Conservation (phyloP, 2,329 filamentous ascomycete species). For the Arthrobotrys conoides region DNA sequence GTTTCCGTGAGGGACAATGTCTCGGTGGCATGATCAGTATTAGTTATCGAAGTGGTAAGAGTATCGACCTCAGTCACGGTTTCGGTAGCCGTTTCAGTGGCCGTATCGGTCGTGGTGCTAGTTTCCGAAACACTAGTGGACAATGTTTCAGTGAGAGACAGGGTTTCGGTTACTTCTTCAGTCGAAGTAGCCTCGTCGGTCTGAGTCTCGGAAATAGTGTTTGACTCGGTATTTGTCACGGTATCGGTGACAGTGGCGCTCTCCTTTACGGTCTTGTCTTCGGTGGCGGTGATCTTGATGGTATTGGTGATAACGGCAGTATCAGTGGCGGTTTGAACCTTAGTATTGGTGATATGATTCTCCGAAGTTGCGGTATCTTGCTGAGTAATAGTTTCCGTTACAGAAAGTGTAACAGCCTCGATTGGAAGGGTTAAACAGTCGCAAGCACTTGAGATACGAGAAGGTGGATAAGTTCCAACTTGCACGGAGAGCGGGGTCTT, state of each 20-base stretch:
- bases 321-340: not conserved
- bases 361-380: conserved; percentile 7
- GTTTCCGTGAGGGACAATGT: conserved; percentile 27
- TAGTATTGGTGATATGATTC: conserved; percentile 6
- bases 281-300: conserved; percentile 6
- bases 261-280: conserved; percentile 24
- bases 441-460: conserved; percentile 42
- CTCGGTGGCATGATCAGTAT: conserved; percentile 10
- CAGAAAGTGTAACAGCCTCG: conserved; percentile 10
- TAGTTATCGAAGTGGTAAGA: conserved; percentile 5
- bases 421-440: conserved; percentile 29
- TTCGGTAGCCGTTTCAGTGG: conserved; percentile 17
- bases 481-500: conserved; percentile 14
- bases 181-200: conserved; percentile 20
- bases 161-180: conserved; percentile 19
- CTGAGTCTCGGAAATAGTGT: conserved; percentile 11
- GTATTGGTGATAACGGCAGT: conserved; percentile 17
- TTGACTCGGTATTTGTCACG: conserved; percentile 3
- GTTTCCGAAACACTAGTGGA: conserved; percentile 14
- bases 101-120: conserved; percentile 11
- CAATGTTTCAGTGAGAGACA: conserved; percentile 22
- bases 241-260: conserved; percentile 11
- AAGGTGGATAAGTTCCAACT: conserved; percentile 35
- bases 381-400: conserved; percentile 20
- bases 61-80: not conserved